These are phyloP conservation scores for Cubamyces lactineus DNA, from an alignment of 768 basidiomycete species.

Conservation along the genomic window DNA sequence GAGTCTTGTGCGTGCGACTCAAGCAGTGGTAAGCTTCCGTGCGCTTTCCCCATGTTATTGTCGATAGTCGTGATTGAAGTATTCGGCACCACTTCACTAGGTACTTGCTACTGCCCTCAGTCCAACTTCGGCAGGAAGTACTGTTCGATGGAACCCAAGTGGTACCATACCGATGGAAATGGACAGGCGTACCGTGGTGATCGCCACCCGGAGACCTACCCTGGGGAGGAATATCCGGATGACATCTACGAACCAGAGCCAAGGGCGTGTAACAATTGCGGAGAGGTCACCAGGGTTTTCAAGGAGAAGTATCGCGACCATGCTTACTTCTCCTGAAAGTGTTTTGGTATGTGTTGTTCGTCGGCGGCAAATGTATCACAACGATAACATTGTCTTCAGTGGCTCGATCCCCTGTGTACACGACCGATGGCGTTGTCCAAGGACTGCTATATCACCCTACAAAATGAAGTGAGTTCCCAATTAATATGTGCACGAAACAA, in stretches of 20 bases:
- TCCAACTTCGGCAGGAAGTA: constrained; percentile 39
- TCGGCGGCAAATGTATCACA: too few relatives aligned
- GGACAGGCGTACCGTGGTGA: constrained; percentile 37
- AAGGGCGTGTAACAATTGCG: constrained; percentile 39
- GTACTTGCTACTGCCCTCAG: constrained; percentile 39
- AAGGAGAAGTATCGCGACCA: constrained; percentile 18
- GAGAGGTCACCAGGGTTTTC: constrained; percentile 27
- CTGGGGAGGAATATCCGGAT: constrained; percentile 24
- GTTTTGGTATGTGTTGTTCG: not conserved
- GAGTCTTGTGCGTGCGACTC: constrained; percentile 36
- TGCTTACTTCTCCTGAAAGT: not conserved
- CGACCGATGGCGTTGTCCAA: too few relatives aligned
- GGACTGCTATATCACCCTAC: too few relatives aligned
- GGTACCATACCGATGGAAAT: constrained; percentile 35
- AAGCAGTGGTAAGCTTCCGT: constrained; percentile 25
- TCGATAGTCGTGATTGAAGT: not conserved
- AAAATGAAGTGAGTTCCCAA: too few relatives aligned
- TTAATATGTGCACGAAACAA: too few relatives aligned
- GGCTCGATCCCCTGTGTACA: too few relatives aligned
- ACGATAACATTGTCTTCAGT: too few relatives aligned
- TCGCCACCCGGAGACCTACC: constrained; percentile 34
- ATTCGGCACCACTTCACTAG: constrained; percentile 21
- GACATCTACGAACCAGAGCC: constrained; percentile 35
- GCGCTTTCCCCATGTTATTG: too few relatives aligned
- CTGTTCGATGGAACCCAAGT: constrained; percentile 34